Base-by-base conservation (phyloP, 2,329 filamentous ascomycete species). In the Emmonsia crescens region DNA sequence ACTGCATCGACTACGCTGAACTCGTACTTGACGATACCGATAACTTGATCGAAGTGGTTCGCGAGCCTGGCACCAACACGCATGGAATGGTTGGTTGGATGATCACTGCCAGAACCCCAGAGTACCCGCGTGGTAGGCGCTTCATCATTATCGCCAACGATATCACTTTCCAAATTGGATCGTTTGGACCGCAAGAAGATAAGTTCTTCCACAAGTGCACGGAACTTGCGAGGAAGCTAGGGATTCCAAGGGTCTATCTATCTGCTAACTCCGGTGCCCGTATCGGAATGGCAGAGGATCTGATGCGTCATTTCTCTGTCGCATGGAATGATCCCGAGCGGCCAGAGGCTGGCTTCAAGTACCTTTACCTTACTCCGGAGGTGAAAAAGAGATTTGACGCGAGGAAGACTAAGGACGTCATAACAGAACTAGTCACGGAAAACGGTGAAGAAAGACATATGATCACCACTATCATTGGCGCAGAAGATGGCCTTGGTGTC, bases 51-150 rank as follows among this genome's bases (percentile, higher is more conserved):
- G 93, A 99, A 76, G 92, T 99, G 65, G 89, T 91, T 70, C 91
- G 94, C 68, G 93, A 97, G 72, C 90, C 94, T 62, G 94, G 94
- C 66, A 94, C 90, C 73, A 99, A 99, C 81, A 89, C 83, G 51
- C 94, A 94, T 72, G 94, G 94, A 79, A 99, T 99, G 94, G 93
- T 99, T 61, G 94, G 91, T 68, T 99, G 94, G 94, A 84, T 97
- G 67, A 88, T 97, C 74, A 95, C 90, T 64, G 94, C 92, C 19
- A 91, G 86, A 74, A 97, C 94, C 1, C 94, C 94, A 10, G 94
- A 99, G 77, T 99, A 99, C 74, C 93, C 94, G 62, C 84, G 85
- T 66, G 94, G 94, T 63, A 86, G 94, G 68, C 89, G 89, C 72
- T 96, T 97, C 78, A 86, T 99, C 73, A 90, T 99, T 66, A 88